Conservation (phyloP, 2,329 filamentous ascomycete genomes). For the Bipolaris zeicola region DNA sequence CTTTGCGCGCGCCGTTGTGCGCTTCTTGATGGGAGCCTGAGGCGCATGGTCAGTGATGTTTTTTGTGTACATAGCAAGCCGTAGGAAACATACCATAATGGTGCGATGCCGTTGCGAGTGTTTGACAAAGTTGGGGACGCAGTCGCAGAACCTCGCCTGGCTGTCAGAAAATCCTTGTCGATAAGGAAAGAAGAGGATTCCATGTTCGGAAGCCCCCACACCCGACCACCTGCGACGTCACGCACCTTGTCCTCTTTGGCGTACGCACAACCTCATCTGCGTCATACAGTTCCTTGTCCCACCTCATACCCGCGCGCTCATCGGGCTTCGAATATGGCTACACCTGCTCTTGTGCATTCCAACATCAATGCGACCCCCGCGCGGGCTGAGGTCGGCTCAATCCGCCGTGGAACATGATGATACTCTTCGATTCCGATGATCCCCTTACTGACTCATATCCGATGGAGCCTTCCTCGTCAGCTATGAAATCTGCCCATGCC, state of each 20-base stretch:
- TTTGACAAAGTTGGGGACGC: background rate
- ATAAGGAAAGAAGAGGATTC: slow-evolving; percentile 8
- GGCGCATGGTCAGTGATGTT: background rate
- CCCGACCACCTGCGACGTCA: background rate
- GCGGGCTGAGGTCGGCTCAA: background rate
- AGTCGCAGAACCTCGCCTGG: background rate
- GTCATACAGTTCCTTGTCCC: background rate
- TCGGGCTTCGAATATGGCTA: background rate
- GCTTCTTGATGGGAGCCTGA: slow-evolving; percentile 47
- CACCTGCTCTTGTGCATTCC: slow-evolving; percentile 1
- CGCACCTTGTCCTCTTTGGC: background rate
- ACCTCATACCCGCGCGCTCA: background rate
- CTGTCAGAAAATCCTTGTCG: slow-evolving; percentile 17
- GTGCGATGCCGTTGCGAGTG: background rate
- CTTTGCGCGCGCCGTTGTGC: slow-evolving; percentile 44
- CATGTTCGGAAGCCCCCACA: background rate
- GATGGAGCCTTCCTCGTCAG: background rate
- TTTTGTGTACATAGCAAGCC: background rate
- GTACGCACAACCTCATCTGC: background rate
- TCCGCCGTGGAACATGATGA: background rate
- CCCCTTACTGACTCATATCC: background rate
- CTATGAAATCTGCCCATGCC: background rate
- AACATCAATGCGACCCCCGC: background rate
- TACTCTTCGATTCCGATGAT: background rate
- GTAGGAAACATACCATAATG: slow-evolving; percentile 17